These are phyloP conservation scores for Tubosaeta sp. DNA, from an alignment of 768 basidiomycete species.

Conservation along the genomic window DNA sequence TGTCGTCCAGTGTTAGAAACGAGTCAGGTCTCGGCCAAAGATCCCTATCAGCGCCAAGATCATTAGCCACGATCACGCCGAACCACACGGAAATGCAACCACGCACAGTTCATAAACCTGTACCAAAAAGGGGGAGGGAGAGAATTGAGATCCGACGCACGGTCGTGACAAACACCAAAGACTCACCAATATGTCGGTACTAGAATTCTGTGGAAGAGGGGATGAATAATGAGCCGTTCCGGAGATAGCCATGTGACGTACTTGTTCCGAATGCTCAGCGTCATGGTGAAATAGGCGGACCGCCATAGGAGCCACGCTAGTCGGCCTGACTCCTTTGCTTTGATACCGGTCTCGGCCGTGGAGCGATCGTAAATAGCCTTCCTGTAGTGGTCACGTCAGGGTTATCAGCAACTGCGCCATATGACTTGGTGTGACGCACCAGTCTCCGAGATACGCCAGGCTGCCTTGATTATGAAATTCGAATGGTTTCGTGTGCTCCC, in stretches of 20 bases:
- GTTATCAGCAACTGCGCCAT: conserved; percentile 1
- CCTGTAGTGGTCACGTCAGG: conserved; percentile 35
- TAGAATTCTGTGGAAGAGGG: conserved; percentile 42
- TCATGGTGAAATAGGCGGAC: conserved; percentile 77
- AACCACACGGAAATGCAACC: conserved; percentile 1
- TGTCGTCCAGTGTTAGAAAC: conserved; percentile 42
- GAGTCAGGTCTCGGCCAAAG: conserved; percentile 69
- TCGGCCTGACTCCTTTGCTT: conserved; percentile 60
- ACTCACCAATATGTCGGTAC: conserved; percentile 64
- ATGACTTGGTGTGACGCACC: conserved; percentile 36
- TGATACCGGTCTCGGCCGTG: conserved; percentile 41
- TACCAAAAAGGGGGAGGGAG: not conserved
- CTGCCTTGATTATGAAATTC: conserved; percentile 69
- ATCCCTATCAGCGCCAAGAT: conserved; percentile 45
- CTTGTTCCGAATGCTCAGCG: conserved; percentile 70
- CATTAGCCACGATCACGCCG: conserved; percentile 14
- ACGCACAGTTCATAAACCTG: conserved; percentile 69
- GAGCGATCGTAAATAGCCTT: conserved; percentile 75
- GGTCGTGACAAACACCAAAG: conserved; percentile 6
- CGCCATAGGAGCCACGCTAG: conserved; percentile 79
- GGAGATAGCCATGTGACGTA: conserved; percentile 30
- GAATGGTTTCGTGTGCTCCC: conserved; percentile 49
- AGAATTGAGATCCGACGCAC: conserved; percentile 13
- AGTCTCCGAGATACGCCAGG: conserved; percentile 77
- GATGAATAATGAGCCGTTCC: conserved; percentile 5